phyloP scores from a whole-genome alignment of 2,329 filamentous ascomycete genomes.

The Colletotrichum liriopes region DNA sequence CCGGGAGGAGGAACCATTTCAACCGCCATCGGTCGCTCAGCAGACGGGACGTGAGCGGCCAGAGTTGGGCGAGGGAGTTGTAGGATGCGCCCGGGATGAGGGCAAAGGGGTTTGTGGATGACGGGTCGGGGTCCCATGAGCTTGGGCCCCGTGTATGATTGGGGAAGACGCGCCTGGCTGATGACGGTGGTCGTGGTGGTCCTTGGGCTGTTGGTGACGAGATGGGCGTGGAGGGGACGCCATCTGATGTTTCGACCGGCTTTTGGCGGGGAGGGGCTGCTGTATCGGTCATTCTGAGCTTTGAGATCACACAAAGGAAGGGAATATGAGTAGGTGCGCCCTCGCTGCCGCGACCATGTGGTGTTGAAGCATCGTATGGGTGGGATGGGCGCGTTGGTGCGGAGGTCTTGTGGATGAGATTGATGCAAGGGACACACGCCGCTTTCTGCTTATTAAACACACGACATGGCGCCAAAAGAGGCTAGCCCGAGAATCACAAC shows the following conservation, averaged over 20 bases:
- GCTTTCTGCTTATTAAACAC: neutral
- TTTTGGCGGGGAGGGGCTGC: neutral
- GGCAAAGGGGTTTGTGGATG: neutral
- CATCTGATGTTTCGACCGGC: no score
- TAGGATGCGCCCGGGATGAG: neutral
- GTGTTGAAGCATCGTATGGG: neutral
- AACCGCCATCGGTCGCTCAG: neutral
- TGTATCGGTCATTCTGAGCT: neutral
- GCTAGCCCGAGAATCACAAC: neutral
- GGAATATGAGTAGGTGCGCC: neutral
- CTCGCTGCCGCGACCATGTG: no score
- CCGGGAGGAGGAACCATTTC: neutral
- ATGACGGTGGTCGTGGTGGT: neutral
- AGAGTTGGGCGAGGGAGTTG: constrained; percentile 6
- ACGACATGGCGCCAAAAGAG: neutral
- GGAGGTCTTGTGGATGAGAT: neutral
- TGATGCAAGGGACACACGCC: neutral
- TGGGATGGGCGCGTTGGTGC: neutral
- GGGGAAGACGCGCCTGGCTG: neutral
- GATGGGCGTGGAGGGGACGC: neutral
- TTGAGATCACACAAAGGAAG: neutral
- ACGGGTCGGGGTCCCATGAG: neutral
- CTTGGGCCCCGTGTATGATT: neutral
- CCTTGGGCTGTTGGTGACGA: neutral
- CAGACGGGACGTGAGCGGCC: neutral